Evolutionary conservation across 345 rosid species (phyloP).

Genomic region (Citrus sinensis): DNA sequence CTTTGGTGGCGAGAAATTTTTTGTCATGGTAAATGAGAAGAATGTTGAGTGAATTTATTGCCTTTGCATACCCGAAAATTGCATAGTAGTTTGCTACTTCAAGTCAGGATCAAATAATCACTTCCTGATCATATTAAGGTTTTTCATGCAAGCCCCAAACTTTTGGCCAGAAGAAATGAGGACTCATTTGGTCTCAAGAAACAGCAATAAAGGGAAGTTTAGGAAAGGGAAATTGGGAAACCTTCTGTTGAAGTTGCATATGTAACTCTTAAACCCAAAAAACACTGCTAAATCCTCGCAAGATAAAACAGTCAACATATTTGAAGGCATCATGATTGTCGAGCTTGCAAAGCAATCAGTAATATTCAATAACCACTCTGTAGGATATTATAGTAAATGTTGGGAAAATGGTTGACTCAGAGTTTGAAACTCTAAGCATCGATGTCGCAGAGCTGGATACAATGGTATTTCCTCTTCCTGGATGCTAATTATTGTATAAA

Average conservation of each 20-base stretch:
- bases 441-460: conserved; percentile 82
- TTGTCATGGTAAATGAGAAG: neutral
- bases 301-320: conserved; percentile 69
- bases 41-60: conserved; percentile 1
- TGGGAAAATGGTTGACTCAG: conserved; percentile 74
- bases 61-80: neutral
- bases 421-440: conserved; percentile 71
- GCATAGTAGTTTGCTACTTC: neutral
- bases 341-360: conserved; percentile 81
- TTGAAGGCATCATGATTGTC: conserved; percentile 76
- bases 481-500: neutral
- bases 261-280: neutral
- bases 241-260: neutral
- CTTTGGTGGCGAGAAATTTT: neutral
- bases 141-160: conserved; percentile 30
- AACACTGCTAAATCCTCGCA: conserved; percentile 34
- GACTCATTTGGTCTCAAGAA: conserved; percentile 45
- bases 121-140: conserved; percentile 34
- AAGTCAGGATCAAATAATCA: neutral
- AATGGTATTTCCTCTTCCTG: conserved; percentile 50
- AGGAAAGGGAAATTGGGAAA: conserved; percentile 21
- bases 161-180: conserved; percentile 31
- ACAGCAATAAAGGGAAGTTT: conserved; percentile 48
- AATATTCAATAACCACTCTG: conserved; percentile 42
- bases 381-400: conserved; percentile 72